Evolutionary conservation across 208 protist genomes (phyloP).

Genomic region (Wallacemonas sp.): DNA sequence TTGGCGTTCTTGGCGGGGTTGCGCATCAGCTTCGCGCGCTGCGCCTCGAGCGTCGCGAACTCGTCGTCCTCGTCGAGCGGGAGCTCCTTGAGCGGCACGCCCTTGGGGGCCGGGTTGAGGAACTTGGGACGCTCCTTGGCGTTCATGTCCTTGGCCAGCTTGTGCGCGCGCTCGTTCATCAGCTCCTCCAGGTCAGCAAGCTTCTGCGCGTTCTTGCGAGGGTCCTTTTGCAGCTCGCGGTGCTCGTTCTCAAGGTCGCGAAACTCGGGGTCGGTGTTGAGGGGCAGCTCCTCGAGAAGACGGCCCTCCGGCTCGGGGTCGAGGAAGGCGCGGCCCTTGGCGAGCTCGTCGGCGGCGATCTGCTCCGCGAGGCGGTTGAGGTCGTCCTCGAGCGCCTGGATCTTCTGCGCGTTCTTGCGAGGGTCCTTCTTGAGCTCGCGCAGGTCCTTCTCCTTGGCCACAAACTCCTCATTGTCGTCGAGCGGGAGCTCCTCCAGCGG

Average conservation of each 20-base stretch:
- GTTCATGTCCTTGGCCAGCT: constrained; percentile 74
- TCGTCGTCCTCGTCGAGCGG: constrained; percentile 69
- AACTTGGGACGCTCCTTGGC: constrained; percentile 61
- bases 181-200: constrained; percentile 70
- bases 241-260: constrained; percentile 53
- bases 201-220: constrained; percentile 48
- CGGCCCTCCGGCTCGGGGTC: constrained; percentile 73
- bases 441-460: constrained; percentile 61
- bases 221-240: constrained; percentile 60
- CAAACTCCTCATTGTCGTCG: constrained; percentile 47
- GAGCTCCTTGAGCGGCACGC: constrained; percentile 62
- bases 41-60: constrained; percentile 67
- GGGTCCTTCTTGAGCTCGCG: constrained; percentile 56
- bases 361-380: constrained; percentile 48
- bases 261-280: constrained; percentile 67
- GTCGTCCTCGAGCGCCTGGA: constrained; percentile 52
- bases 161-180: constrained; percentile 76
- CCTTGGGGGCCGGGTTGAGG: constrained; percentile 45
- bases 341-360: constrained; percentile 63
- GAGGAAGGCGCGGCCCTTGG: constrained; percentile 60
- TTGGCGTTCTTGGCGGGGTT: constrained; percentile 64
- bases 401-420: constrained; percentile 41
- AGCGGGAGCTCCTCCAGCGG: constrained; percentile 69
- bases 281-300: constrained; percentile 55
- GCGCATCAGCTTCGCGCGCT: constrained; percentile 59